Percentiles rank a stretch among this genome's conserved stretches.
Evolutionary conservation across 2,329 filamentous ascomycete genomes (phyloP).

Genomic region (Cladosporium sp.): DNA sequence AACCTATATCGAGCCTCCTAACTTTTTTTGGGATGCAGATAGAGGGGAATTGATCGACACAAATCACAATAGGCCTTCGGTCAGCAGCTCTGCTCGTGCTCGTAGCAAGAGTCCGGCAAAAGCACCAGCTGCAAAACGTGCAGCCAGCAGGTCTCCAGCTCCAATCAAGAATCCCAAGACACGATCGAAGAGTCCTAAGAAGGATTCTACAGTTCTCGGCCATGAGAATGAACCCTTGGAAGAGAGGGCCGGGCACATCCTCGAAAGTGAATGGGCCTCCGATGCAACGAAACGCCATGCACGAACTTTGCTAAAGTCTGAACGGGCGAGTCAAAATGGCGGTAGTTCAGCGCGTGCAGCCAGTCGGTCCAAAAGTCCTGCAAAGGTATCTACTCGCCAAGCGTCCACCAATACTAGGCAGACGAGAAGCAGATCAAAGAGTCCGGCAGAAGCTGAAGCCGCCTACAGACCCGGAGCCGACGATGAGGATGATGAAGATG

Average conservation of each 20-base stretch:
- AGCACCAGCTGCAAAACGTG: background rate
- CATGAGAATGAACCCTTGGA: background rate
- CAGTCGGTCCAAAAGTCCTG: background rate
- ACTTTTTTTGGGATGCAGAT: no score
- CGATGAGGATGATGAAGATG: background rate
- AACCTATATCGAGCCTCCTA: no score
- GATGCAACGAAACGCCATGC: no score
- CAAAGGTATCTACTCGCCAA: background rate
- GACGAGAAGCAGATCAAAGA: background rate
- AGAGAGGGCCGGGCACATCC: background rate
- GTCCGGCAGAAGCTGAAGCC: background rate
- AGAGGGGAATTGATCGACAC: no score
- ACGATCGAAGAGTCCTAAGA: constrained; percentile 6
- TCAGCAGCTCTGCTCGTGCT: background rate
- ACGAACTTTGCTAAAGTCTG: no score
- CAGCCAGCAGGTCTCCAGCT: constrained; percentile 4
- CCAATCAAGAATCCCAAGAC: background rate
- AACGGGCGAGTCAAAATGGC: no score
- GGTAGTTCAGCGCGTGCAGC: no score
- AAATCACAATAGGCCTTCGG: background rate
- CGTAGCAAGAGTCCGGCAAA: constrained; percentile 1
- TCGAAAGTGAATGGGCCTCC: no score
- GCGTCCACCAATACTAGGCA: background rate
- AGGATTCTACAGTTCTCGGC: background rate
- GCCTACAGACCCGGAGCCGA: background rate